phyloP scores from a whole-genome alignment of 2,329 filamentous ascomycete species.

The Fusarium annulatum region DNA sequence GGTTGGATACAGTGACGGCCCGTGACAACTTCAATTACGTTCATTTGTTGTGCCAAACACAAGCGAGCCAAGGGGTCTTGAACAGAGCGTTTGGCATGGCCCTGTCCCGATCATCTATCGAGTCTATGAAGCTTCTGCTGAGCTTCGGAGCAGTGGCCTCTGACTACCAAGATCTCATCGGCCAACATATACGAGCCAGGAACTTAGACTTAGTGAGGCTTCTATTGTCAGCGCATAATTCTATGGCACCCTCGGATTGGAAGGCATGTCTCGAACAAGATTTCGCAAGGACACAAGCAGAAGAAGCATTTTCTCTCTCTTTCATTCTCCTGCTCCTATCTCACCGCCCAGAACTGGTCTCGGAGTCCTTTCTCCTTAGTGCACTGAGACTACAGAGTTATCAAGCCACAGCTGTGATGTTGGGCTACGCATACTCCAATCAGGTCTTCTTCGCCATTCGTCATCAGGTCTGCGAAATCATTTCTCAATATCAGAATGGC shows the following conservation, averaged over 20 bases:
- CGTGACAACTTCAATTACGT: slow-evolving; percentile 16
- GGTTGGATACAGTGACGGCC: slow-evolving; percentile 3
- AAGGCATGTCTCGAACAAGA: slow-evolving; percentile 2
- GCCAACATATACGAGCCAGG: neutral
- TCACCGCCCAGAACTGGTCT: neutral
- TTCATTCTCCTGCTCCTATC: neutral
- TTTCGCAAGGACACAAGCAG: neutral
- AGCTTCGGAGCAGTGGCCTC: slow-evolving; percentile 20
- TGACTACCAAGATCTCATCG: neutral
- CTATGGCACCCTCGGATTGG: neutral
- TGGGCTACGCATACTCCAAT: slow-evolving; percentile 7
- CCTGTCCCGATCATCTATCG: neutral
- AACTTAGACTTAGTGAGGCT: neutral
- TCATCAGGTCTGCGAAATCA: neutral
- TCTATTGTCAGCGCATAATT: neutral
- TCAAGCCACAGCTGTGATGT: neutral
- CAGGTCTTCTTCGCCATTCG: neutral
- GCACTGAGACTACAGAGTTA: neutral
- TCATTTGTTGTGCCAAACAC: slow-evolving; percentile 15
- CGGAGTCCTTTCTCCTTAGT: neutral
- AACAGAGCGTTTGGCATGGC: slow-evolving; percentile 16
- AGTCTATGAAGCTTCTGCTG: neutral
- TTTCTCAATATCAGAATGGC: neutral
- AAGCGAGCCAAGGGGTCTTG: neutral
- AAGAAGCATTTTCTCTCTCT: neutral